These are phyloP conservation scores for Wallacemonas sp. DNA, from an alignment of 208 protist genomes.

Conservation along the genomic window DNA sequence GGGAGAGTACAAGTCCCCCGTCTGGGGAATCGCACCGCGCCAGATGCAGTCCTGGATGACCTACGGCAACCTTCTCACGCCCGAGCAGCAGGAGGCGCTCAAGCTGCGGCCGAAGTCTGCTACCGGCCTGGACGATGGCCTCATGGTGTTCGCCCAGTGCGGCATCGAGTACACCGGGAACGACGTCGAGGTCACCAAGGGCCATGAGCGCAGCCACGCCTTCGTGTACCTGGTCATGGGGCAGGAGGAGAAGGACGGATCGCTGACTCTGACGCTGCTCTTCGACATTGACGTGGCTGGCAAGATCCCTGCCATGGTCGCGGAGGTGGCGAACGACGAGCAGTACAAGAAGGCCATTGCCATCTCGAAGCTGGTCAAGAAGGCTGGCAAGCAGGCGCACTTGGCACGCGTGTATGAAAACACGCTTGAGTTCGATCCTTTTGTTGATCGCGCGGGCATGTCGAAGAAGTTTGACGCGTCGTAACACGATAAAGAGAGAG, in stretches of 20 bases:
- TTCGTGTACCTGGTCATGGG: constrained; percentile 37
- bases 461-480: background rate
- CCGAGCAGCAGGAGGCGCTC: constrained; percentile 35
- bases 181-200: constrained; percentile 19
- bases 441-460: background rate
- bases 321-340: constrained; percentile 28
- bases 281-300: constrained; percentile 39
- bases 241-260: constrained; percentile 46
- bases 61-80: constrained; percentile 33
- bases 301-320: constrained; percentile 30
- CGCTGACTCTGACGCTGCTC: constrained; percentile 37
- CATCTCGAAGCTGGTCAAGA: constrained; percentile 20
- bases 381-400: constrained; percentile 9
- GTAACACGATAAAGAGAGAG: background rate
- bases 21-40: constrained; percentile 26
- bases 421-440: constrained; percentile 22
- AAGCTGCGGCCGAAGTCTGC: constrained; percentile 19
- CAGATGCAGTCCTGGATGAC: constrained; percentile 37
- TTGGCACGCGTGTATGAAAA: constrained; percentile 23
- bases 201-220: constrained; percentile 20
- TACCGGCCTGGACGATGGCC: constrained; percentile 13
- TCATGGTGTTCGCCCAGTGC: constrained; percentile 42
- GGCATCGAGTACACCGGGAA: constrained; percentile 29
- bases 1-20: constrained; percentile 30
- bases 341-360: constrained; percentile 32